Evolutionary conservation across 2,329 filamentous ascomycete genomes (phyloP), one percentile per base, ranked within the genome.

Genomic region (Ophiostoma piceae): DNA sequence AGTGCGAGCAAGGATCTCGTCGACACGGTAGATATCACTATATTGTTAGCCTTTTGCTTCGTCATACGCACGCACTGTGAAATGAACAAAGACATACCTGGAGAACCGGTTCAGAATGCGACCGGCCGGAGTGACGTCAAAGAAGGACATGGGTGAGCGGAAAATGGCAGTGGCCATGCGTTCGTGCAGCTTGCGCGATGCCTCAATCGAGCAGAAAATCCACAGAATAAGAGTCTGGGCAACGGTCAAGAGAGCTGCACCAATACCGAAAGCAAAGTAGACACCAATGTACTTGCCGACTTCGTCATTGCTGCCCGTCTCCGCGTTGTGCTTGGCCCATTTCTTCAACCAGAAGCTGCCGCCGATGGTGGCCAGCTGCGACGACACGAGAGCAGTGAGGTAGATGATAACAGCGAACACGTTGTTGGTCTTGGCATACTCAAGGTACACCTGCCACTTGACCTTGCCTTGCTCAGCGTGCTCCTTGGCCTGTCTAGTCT

Each of bases 121-220:
- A n/a, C 95, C 95, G 73, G 94, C 90, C 2, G 95, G 95, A 1
- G 95, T 99, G 0, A 94, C 97, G 78, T 99, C 96, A 75, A 99
- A 99, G 81, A 99, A 99, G 75, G 89, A 95, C 95, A 99, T 99
- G 69, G 95, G 96, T 51, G 93, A 96, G 74, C 95, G 87, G 85
- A 99, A 99, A 75, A 98, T 97, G 22, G 95, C 93, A 76, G 91
- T 95, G 62, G 94, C 94, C 95, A 99, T 98, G 73, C 92, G 87
- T 81, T 98, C 95, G 78, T 99, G 95, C 70, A 99, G 85, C 81
- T 98, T 99, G 73, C 95, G 88, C 26, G 94, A 97, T 67, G 95
- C 95, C 88, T 99, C 95, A 73, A 99, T 99, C 4, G 95, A 98
- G 81, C 96, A 99, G 82, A 99, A 98, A 74, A 99, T 98, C 95